Base-by-base conservation (phyloP, 2,329 filamentous ascomycete species). In the Aureobasidium mangrovei region DNA sequence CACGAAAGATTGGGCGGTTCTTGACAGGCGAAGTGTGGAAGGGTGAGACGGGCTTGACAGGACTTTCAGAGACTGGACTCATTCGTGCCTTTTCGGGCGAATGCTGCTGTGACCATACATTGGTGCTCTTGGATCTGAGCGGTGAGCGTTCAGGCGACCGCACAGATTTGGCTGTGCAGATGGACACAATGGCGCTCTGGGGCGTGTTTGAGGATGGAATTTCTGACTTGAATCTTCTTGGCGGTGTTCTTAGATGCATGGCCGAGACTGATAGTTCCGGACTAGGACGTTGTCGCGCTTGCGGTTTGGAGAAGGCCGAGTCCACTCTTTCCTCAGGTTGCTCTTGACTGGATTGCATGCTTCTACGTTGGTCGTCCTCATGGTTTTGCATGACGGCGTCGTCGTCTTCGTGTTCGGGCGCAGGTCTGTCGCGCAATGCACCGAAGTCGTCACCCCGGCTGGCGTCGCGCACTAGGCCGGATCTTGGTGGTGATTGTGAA, bases 141-240 rank as follows among this genome's bases (percentile, higher is more conserved):
- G 62, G 62, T 24, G 60, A 62, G 31, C 60, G 53, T n/a, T 39
- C 35, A 18, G 46, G 44, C 8, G 53, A 48, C 29, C 49, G 32
- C 10, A 32, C 24, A 18, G 57, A 49, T 24, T 33, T 45, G 3
- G 54, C 40, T n/a, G 55, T 58, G 33, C 48, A 53, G 8, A 45
- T 56, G 28, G 60, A 62, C 18, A 62, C 38, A 7, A 60, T 60
- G 3, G 60, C 58, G 26, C 59, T 61, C 29, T 55, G 56, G 7
- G 62, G 60, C 12, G 62, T 62, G 35, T 63, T 61, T 1, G 62
- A 63, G 3, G 62, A 63, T 5, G 62, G 62, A n/a, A 64, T 60
- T 42, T 62, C 60, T 24, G 44, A 41, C 31, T 12, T 38, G 26
- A 54, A 48, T 27, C 6, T 48, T n/a, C 38, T 47, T n/a, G 9